Base-by-base conservation (phyloP, 2,329 filamentous ascomycete species). In the Botrytis deweyae region DNA sequence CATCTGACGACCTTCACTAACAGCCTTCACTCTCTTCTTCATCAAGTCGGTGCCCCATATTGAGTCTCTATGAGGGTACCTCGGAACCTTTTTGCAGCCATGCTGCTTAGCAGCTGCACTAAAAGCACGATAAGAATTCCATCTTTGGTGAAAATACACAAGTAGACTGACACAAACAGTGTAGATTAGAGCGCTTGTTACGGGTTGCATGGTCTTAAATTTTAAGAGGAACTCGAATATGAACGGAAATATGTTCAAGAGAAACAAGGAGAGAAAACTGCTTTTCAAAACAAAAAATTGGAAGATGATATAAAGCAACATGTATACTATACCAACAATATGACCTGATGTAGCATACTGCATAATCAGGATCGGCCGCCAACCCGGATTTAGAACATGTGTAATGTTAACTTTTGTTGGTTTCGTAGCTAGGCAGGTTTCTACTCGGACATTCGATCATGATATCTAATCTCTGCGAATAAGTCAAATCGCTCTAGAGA, bases 31-130 rank as follows among this genome's bases (percentile, higher is more conserved):
- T 42, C 38, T 44, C 9, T 55, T 18, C 40, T 33, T 70, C 58
- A 69, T 55, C 4, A 73, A 25, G 38, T 64, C 72, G 9, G 33
- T 70, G 16, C 65, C 65, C 64, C 64, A 64, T 14, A 70, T 46
- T 22, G 18, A 10, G 36, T 70, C 36, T 1, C 8, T 22, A 40
- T 69, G 25, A 29, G 40, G 52, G 12, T 68, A 64, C 33, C 63
- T 73, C 14, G 1, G 25, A 22, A 36, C 25, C 14, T 1, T 16
- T 52, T 63, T 69, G 40, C 72, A 73, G 44, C 58, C 65, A 62
- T 68, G 52, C 33, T 68, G 52, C 20, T 22, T 20, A 61, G 36
- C 44, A n/a, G 36, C 33, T 9, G 42, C 29, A 18, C 46, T 36
- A 16, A 49, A 36, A 36, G 58, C 58, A 33, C 29, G 29, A 61